Percentiles rank a stretch among this genome's conserved stretches.
Evolutionary conservation across 1,139 yeast species (phyloP).

Genomic region (Hanseniaspora uvarum): DNA sequence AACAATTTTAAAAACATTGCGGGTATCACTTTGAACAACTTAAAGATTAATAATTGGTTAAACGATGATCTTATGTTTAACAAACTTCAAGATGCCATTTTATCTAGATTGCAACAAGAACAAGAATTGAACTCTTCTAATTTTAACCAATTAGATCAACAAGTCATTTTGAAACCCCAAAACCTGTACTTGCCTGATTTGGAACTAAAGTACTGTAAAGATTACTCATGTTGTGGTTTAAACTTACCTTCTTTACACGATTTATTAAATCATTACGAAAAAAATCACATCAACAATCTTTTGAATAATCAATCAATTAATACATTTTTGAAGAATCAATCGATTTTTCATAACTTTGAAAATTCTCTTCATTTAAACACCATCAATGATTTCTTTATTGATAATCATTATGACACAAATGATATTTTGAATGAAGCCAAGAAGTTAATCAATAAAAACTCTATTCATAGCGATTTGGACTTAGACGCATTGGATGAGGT

Average conservation of each 20-base stretch:
- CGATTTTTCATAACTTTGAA: constrained; percentile 7
- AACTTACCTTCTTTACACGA: constrained; percentile 87
- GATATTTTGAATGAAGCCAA: constrained; percentile 1
- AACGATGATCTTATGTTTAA: constrained; percentile 70
- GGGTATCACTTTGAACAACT: constrained; percentile 96
- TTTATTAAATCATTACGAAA: constrained; percentile 86
- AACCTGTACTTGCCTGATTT: constrained; percentile 71
- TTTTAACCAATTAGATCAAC: not conserved
- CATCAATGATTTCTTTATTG: constrained; percentile 2
- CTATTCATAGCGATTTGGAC: constrained; percentile 13
- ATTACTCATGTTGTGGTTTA: constrained; percentile 92
- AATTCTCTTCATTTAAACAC: constrained; percentile 10
- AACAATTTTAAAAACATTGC: constrained; percentile 98
- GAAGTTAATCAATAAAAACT: constrained; percentile 1
- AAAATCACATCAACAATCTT: constrained; percentile 47
- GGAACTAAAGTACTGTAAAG: constrained; percentile 93
- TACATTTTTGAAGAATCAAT: not conserved
- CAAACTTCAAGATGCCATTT: constrained; percentile 29
- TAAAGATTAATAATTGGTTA: constrained; percentile 90
- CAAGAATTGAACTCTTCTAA: constrained; percentile 16
- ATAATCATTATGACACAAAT: constrained; percentile 1
- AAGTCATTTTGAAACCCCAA: constrained; percentile 14
- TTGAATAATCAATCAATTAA: not conserved
- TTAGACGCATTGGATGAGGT: constrained; percentile 16
- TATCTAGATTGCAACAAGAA: constrained; percentile 22